Evolutionary conservation across 1,284 basidiomycete species (phyloP).

Genomic region (Naganishia cerealis): DNA sequence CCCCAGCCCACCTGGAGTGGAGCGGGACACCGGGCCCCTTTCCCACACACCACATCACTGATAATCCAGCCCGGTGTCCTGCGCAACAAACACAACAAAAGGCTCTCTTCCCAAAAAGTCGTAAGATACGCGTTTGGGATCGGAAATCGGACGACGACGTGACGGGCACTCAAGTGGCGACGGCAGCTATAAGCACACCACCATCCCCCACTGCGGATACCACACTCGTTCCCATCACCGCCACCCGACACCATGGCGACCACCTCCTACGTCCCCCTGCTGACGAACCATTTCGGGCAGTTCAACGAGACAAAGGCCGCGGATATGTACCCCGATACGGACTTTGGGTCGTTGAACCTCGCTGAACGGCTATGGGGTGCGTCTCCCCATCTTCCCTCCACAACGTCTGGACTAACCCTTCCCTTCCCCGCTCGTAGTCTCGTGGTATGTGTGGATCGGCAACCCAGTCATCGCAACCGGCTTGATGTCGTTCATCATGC

Average conservation of each 20-base stretch:
- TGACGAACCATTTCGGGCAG: constrained; percentile 25
- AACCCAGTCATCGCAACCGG: constrained; percentile 94
- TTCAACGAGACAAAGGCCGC: constrained; percentile 26
- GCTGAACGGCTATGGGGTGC: constrained; percentile 35
- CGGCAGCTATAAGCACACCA: not conserved
- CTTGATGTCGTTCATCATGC: constrained; percentile 86
- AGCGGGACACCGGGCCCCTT: no score
- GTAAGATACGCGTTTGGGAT: constrained; percentile 1
- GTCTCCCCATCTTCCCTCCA: constrained; percentile 6
- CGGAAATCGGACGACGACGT: not conserved
- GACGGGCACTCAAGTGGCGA: not conserved
- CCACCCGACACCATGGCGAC: not conserved
- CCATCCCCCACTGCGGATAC: not conserved
- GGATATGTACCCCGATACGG: constrained; percentile 30
- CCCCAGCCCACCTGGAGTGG: no score
- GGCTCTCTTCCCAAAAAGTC: constrained; percentile 11
- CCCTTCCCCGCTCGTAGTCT: not conserved
- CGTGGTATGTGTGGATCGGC: constrained; percentile 79
- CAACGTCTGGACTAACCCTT: not conserved
- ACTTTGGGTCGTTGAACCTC: constrained; percentile 33
- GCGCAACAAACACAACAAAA: constrained; percentile 8
- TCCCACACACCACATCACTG: no score
- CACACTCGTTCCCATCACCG: not conserved
- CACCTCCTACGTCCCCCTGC: constrained; percentile 20
- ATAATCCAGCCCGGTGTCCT: not conserved